Evolutionary conservation across 805 yeast genomes (phyloP).

Genomic region (Candida palmyrensis): DNA sequence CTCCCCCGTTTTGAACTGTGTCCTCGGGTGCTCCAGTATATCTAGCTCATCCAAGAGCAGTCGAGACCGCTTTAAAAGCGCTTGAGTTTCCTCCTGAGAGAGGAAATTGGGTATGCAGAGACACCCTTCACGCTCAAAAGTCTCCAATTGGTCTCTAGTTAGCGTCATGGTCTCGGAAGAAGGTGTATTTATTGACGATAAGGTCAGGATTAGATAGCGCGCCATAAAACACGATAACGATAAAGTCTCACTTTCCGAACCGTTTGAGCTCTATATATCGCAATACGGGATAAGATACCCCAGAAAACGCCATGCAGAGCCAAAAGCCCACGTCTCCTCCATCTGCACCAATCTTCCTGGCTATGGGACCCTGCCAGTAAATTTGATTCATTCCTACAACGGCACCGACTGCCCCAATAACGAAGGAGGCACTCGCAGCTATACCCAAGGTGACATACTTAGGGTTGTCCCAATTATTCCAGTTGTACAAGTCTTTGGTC

Average conservation of each 20-base stretch:
- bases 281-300: constrained; percentile 23
- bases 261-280: constrained; percentile 27
- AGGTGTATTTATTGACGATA: too few species aligned
- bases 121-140: constrained; percentile 54
- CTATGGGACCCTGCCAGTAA: constrained; percentile 35
- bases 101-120: constrained; percentile 56
- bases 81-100: constrained; percentile 30
- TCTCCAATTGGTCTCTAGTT: constrained; percentile 44
- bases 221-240: too few species aligned
- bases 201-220: too few species aligned
- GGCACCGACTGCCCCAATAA: constrained; percentile 31
- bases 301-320: constrained; percentile 31
- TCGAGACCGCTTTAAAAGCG: constrained; percentile 39
- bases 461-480: constrained; percentile 26
- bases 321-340: constrained; percentile 38
- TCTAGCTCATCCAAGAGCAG: constrained; percentile 46
- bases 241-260: constrained; percentile 20
- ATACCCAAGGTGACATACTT: constrained; percentile 24
- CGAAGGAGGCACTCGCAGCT: constrained; percentile 28
- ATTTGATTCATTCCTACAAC: constrained; percentile 38
- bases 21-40: constrained; percentile 55
- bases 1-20: constrained; percentile 60
- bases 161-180: too few species aligned
- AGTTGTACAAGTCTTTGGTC: constrained; percentile 18
- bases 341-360: constrained; percentile 20